Conservation (phyloP, 495 filamentous ascomycete species). For the Hypoxylon rickii region DNA sequence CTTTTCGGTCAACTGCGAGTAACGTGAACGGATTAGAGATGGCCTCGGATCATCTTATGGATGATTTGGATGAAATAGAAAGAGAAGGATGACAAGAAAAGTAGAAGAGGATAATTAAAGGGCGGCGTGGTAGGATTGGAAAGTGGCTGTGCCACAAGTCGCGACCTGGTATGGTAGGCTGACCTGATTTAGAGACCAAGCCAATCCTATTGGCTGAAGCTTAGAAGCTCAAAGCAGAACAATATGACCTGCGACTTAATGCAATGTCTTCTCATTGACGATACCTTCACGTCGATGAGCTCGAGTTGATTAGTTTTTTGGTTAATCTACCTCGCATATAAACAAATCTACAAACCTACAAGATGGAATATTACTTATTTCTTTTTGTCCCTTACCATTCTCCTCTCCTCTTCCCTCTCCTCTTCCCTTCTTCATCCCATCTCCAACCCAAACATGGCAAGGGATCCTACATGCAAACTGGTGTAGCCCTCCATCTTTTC, state of each 20-base stretch:
- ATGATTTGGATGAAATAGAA: not conserved
- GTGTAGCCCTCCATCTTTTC: not conserved
- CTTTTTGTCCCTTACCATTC: not conserved
- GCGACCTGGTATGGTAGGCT: not conserved
- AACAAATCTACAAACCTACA: no score
- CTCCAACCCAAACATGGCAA: not conserved
- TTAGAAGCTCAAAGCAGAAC: constrained; percentile 9
- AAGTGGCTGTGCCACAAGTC: constrained; percentile 12
- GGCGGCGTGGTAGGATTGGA: no score
- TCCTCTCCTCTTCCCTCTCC: not conserved
- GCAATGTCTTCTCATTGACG: not conserved
- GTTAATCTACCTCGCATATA: no score
- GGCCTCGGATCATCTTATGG: constrained; percentile 5
- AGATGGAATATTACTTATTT: no score
- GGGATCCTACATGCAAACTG: not conserved
- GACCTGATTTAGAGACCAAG: constrained; percentile 6
- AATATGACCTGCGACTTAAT: no score
- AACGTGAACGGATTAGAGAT: not conserved
- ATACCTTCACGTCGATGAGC: not conserved
- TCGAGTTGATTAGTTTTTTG: constrained; percentile 1
- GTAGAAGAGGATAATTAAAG: constrained; percentile 1
- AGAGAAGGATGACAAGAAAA: not conserved
- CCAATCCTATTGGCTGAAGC: constrained; percentile 18
- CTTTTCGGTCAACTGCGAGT: not conserved
- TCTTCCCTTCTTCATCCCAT: not conserved